Conservation (phyloP, 2,329 filamentous ascomycete species). For the Chaetomium globosum region DNA sequence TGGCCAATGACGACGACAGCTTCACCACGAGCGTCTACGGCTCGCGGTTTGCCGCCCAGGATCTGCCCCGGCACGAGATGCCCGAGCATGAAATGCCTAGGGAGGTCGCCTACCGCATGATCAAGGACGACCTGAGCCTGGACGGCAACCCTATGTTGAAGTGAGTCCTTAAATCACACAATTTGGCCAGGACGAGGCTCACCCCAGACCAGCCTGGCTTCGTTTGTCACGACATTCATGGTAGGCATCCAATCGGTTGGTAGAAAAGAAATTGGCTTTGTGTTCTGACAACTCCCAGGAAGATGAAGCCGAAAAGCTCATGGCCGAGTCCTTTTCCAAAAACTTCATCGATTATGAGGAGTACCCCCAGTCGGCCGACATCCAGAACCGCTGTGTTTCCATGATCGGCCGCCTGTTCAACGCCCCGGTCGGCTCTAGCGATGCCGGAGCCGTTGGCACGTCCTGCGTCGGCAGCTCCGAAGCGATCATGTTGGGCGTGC, state of each 20-base stretch:
- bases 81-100: constrained; percentile 87
- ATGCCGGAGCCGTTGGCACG: constrained; percentile 70
- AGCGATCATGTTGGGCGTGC: constrained; percentile 77
- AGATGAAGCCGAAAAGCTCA: constrained; percentile 93
- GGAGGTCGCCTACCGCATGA: constrained; percentile 93
- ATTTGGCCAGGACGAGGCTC: neutral
- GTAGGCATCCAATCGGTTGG: constrained; percentile 51
- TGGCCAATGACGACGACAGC: constrained; percentile 56
- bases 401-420: constrained; percentile 92
- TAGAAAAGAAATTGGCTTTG: no score
- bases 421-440: constrained; percentile 58
- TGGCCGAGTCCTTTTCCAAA: constrained; percentile 88
- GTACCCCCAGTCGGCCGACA: constrained; percentile 78
- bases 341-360: constrained; percentile 94
- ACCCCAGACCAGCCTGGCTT: constrained; percentile 66
- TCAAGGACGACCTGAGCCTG: constrained; percentile 89
- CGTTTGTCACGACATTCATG: constrained; percentile 97
- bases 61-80: constrained; percentile 83
- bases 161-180: constrained; percentile 48
- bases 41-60: constrained; percentile 76
- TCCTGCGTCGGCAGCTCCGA: constrained; percentile 89
- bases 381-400: constrained; percentile 88
- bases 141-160: constrained; percentile 90
- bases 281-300: constrained; percentile 56
- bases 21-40: constrained; percentile 85